Evolutionary conservation across 1,284 basidiomycete genomes (phyloP).

Genomic region (Cryptococcus sp.): DNA sequence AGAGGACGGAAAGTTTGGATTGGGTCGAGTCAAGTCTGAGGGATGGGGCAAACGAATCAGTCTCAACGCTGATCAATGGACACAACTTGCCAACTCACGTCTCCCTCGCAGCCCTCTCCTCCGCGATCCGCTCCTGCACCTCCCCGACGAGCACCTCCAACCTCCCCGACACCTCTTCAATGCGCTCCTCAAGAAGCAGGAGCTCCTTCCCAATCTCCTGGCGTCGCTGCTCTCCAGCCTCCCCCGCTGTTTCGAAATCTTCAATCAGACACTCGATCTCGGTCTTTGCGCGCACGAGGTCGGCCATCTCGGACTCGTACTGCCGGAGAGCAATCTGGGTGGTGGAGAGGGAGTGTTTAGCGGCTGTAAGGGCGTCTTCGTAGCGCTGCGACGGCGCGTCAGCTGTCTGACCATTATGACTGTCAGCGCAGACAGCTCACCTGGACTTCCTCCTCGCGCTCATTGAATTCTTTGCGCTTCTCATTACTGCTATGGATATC

Average conservation of each 20-base stretch:
- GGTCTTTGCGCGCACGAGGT: conserved; percentile 71
- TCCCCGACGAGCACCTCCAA: conserved; percentile 64
- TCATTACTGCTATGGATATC: conserved; percentile 82
- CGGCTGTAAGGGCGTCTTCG: conserved; percentile 68
- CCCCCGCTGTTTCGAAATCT: conserved; percentile 69
- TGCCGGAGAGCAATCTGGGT: conserved; percentile 50
- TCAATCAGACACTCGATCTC: conserved; percentile 78
- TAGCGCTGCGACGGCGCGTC: conserved; percentile 55
- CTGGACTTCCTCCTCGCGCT: conserved; percentile 76
- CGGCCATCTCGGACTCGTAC: conserved; percentile 51
- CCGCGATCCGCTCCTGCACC: conserved; percentile 60
- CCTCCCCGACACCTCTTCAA: conserved; percentile 61
- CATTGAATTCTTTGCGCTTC: conserved; percentile 73
- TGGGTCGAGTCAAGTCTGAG: conserved; percentile 68
- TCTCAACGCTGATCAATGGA: no score
- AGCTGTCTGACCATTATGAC: not conserved
- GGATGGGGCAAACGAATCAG: not conserved
- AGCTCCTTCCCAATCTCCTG: conserved; percentile 63
- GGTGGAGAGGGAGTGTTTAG: conserved; percentile 68
- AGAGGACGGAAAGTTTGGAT: conserved; percentile 67
- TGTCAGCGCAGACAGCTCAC: conserved; percentile 51
- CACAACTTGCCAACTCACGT: conserved; percentile 30
- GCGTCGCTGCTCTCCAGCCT: conserved; percentile 59
- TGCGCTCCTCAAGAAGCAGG: conserved; percentile 58
- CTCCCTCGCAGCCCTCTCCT: conserved; percentile 65